phyloP scores from a whole-genome alignment of 495 filamentous ascomycete genomes.

The Penicillium malachiteum region DNA sequence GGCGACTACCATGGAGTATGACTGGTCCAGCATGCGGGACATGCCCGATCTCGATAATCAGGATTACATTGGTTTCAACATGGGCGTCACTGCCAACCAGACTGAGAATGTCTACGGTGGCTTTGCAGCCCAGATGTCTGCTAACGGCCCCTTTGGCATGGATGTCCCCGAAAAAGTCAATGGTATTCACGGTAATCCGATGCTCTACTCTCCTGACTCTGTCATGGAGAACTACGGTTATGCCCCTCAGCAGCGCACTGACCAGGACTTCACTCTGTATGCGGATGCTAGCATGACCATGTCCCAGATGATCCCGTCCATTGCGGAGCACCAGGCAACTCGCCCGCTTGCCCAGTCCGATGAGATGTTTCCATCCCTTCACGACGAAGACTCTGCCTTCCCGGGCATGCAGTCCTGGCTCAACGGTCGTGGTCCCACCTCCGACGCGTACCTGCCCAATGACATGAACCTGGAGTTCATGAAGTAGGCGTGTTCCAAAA shows the following conservation, averaged over 20 bases:
- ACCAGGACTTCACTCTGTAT: constrained; percentile 50
- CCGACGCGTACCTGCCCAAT: constrained; percentile 4
- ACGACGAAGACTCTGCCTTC: constrained; percentile 12
- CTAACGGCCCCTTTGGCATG: background rate
- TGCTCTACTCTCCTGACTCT: constrained; percentile 63
- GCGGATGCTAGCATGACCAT: constrained; percentile 6
- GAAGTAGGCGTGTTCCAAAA: constrained; percentile 4
- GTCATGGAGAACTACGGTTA: constrained; percentile 46
- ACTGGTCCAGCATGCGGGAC: constrained; percentile 33
- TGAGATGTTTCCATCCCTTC: constrained; percentile 25
- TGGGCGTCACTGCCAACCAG: constrained; percentile 29
- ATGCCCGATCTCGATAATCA: constrained; percentile 18
- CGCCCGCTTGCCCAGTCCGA: constrained; percentile 12
- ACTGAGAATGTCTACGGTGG: constrained; percentile 20
- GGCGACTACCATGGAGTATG: constrained; percentile 34
- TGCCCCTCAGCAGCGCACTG: constrained; percentile 27
- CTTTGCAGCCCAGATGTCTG: background rate
- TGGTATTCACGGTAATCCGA: constrained; percentile 58
- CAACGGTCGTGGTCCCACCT: constrained; percentile 3
- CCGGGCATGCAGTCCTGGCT: constrained; percentile 18
- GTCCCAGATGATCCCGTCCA: background rate
- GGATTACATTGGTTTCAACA: constrained; percentile 36
- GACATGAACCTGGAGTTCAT: constrained; percentile 23
- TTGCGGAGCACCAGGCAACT: constrained; percentile 4
- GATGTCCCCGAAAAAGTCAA: too few species aligned